Evolutionary conservation across 1,284 basidiomycete genomes (phyloP), one percentile per base, ranked within the genome.

Genomic region (Ustilago trichophora): DNA sequence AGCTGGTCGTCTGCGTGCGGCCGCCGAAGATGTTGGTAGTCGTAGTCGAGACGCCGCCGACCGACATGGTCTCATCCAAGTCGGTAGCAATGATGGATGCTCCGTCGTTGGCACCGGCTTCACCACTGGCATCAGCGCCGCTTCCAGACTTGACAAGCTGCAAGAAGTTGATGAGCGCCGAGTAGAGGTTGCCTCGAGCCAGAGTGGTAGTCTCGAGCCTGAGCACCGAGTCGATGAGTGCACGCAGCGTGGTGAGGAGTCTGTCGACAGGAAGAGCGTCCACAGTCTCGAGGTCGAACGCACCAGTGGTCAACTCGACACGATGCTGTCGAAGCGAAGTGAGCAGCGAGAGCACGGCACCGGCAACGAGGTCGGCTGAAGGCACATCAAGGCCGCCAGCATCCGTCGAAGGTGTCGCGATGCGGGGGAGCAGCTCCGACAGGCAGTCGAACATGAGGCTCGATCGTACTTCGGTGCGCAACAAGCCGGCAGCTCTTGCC

Each of bases 131-230:
- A n/a, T 64, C 54, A 27, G 13, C 44, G 25, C 49, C 36, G 16
- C 27, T 40, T n/a, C 54, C 45, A 8, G 60, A 52, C 45, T 65
- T 52, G 18, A 69, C 60, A 29, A 95, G 86, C 75, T 93, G 90
- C 32, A 96, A 84, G 80, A 91, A 94, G 80, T 95, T 94, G 82
- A 92, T 88, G 50, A 97, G 84, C 3, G 91, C 86, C 7, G 92
- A 91, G 81, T 96, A 98, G n/a, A 98, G 84, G 80, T 98, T 97
- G 11, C 94, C 94, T n/a, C 94, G 88, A n/a, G 93, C 89, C 43
- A 91, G 84, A 73, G 93, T 91, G n/a, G 89, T 87, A 5, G 88
- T 89, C 52, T 89, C 90, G 49, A 87, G 89, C 58, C 90, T 88
- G 47, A 91, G 78, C 44, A 93, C 86, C 35, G 89, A 90, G 57